phyloP scores from a whole-genome alignment of 2,329 filamentous ascomycete genomes.

The Alternaria panax region DNA sequence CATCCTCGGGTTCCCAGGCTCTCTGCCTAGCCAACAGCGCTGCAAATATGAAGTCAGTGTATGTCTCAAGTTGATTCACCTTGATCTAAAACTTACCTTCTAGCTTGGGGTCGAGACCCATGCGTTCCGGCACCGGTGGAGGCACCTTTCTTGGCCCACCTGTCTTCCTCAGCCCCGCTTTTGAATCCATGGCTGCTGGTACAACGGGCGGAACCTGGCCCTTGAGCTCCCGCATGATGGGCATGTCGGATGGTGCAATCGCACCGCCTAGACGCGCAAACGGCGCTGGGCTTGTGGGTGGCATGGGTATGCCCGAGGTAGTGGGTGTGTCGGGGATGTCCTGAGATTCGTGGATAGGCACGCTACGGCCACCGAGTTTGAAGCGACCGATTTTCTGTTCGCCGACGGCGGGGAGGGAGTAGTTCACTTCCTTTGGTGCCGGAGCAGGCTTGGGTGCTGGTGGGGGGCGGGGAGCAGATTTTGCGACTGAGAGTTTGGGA shows the following conservation, averaged over 20 bases:
- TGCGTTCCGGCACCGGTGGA: slow-evolving; percentile 9
- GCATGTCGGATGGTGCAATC: slow-evolving; percentile 10
- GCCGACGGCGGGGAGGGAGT: slow-evolving; percentile 23
- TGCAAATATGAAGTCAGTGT: not conserved
- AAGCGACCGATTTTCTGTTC: slow-evolving; percentile 30
- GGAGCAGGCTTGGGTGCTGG: slow-evolving; percentile 10
- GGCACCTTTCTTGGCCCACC: not conserved
- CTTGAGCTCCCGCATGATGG: slow-evolving; percentile 17
- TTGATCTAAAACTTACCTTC: not conserved
- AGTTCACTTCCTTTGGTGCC: slow-evolving; percentile 20
- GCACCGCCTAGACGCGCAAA: slow-evolving; percentile 4
- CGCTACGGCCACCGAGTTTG: slow-evolving; percentile 29
- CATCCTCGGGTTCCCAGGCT: slow-evolving; percentile 16
- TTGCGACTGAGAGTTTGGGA: slow-evolving; percentile 3
- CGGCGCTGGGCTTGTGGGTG: slow-evolving; percentile 14
- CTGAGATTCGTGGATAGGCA: slow-evolving; percentile 35
- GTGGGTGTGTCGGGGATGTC: slow-evolving; percentile 19
- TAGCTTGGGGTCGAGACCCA: slow-evolving; percentile 13
- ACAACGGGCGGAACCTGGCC: slow-evolving; percentile 5
- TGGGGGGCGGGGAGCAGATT: slow-evolving; percentile 13
- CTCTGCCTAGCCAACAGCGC: slow-evolving; percentile 21
- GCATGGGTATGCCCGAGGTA: slow-evolving; percentile 10
- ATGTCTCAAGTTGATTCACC: too few relatives aligned
- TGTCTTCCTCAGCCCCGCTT: slow-evolving; percentile 3
- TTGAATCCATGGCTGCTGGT: slow-evolving; percentile 5